Evolutionary conservation across 1,284 basidiomycete species (phyloP), one percentile per base, ranked within the genome.

Genomic region (Cyathus olla): DNA sequence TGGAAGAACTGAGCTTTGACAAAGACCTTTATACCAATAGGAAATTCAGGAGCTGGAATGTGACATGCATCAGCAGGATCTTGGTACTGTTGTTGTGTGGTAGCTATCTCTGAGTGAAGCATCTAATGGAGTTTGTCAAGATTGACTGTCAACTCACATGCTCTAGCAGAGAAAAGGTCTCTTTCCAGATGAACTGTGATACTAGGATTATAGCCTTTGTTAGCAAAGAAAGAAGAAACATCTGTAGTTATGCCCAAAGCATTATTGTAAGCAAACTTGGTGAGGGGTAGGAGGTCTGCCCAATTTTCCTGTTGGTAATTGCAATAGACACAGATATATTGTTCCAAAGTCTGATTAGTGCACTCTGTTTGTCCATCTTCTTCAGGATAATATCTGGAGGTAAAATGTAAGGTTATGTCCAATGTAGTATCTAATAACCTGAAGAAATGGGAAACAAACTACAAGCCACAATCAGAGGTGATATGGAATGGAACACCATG

Each of bases 341-440:
- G 72, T 63, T 84, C 77, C 0, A 85, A 42, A 1, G 66, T 67
- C 60, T 83, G 81, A 62, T 86, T 85, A 15, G 76, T 62, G 0
- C 70, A 55, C 66, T 87, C 79, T 0, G 81, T 81, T 53, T 84
- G 80, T 0, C 85, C 81, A 58, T 87, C 78, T 0, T 79, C 75
- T 60, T 85, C 71, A 0, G 82, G 83, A 60, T 85, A 80, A 49
- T 76, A 80, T 0, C 74, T 73, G 0, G 68, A 68, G 10, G 64
- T 62, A 4, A 62, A 51, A 28, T 69, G 57, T 27, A 65, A 31
- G 9, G 64, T 35, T 11, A 74, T 70, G 4, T 63, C 31, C 1
- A 63, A 57, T 1, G 61, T 60, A 48, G 57, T 55, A 11, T 60
- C 50, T 9, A 66, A 57, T 3, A 47, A 65, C 21, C 37, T 22